A percentile compares a stretch with the other conserved stretches of the same genome.
These are phyloP conservation scores for Endogone sp. DNA, from an alignment of 192 early-diverging fungal genomes.

Conservation along the genomic window DNA sequence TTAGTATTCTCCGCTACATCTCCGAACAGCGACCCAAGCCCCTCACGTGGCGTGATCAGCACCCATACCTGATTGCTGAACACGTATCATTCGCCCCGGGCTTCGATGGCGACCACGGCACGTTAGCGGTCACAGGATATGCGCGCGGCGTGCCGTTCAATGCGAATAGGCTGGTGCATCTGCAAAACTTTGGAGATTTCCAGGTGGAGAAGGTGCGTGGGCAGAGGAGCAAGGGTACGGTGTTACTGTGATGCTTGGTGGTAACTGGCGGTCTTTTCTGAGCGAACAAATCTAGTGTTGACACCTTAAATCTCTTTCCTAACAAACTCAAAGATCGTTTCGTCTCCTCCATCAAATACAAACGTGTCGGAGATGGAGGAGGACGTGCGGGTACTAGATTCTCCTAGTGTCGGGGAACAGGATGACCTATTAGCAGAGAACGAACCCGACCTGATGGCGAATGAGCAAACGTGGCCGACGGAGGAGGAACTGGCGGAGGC, in stretches of 20 bases:
- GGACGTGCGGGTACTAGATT: conserved; percentile 54
- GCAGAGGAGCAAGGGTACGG: not conserved
- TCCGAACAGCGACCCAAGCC: conserved; percentile 74
- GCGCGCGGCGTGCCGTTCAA: conserved; percentile 80
- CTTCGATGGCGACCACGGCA: conserved; percentile 47
- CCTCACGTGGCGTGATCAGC: conserved; percentile 81
- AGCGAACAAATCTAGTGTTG: too few relatives aligned
- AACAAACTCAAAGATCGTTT: conserved; percentile 10
- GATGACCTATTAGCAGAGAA: conserved; percentile 86
- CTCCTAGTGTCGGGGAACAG: conserved; percentile 62
- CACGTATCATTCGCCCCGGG: conserved; percentile 59
- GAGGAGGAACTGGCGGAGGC: conserved; percentile 89
- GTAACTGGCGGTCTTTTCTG: too few relatives aligned
- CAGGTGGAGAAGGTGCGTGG: conserved; percentile 68
- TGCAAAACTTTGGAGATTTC: conserved; percentile 93
- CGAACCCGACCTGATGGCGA: conserved; percentile 81
- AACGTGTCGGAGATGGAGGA: conserved; percentile 21
- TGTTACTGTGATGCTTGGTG: too few relatives aligned
- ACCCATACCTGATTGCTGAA: conserved; percentile 87
- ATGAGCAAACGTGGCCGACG: conserved; percentile 99
- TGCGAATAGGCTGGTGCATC: conserved; percentile 88
- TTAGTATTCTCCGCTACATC: conserved; percentile 71
- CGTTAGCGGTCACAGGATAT: conserved; percentile 80
- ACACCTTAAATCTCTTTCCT: too few relatives aligned
- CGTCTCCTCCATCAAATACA: not conserved